phyloP scores from a whole-genome alignment of 2,329 filamentous ascomycete species.

The Fusarium phyllophilum region DNA sequence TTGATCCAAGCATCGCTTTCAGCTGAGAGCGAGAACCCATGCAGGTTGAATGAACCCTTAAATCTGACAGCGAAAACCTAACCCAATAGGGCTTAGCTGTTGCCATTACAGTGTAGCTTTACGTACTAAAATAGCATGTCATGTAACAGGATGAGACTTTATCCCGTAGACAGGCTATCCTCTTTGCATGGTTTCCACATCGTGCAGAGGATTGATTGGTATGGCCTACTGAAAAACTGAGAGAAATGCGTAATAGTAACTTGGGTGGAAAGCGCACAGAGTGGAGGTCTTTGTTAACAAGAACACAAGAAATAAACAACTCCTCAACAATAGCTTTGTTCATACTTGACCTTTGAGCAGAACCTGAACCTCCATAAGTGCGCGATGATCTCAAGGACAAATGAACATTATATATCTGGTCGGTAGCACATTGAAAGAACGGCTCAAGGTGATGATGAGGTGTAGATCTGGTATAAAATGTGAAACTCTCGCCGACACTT shows the following conservation, averaged over 20 bases:
- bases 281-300: neutral
- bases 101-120: neutral
- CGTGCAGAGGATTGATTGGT: neutral
- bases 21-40: neutral
- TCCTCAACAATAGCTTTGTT: neutral
- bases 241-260: fast-evolving
- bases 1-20: neutral
- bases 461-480: neutral
- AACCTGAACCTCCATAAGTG: neutral
- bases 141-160: neutral
- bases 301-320: neutral
- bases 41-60: neutral
- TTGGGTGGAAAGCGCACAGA: fast-evolving
- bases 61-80: neutral
- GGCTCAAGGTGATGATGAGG: fast-evolving
- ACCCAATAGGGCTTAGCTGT: neutral
- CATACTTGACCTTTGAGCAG: neutral
- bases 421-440: no score
- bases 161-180: neutral
- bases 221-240: no score
- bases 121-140: neutral
- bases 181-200: neutral
- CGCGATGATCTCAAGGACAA: fast-evolving
- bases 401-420: neutral
- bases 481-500: no score